Evolutionary conservation across 441 rosid genomes (phyloP).

Genomic region (Omphalea diandra): DNA sequence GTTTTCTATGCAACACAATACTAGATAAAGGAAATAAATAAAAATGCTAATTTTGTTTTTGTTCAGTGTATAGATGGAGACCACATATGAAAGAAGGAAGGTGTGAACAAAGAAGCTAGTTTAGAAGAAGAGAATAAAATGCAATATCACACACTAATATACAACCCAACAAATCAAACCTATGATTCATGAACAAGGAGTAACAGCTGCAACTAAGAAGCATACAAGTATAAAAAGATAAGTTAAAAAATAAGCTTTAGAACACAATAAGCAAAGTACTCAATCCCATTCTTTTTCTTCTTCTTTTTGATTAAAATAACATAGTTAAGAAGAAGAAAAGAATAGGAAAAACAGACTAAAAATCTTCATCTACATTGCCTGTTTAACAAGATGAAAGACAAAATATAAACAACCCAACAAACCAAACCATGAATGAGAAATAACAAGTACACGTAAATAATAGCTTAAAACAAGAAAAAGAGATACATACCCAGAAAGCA

Average conservation of each 20-base stretch:
- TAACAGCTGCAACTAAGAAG: no score
- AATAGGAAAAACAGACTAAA: neutral
- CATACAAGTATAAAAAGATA: no score
- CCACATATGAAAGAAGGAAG: neutral
- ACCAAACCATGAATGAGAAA: neutral
- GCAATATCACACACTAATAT: no score
- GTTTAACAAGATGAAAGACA: neutral
- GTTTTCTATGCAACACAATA: neutral
- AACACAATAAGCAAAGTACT: no score
- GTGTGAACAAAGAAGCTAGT: neutral
- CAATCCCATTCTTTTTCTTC: no score
- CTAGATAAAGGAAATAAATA: neutral
- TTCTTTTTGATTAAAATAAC: no score
- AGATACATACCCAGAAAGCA: slow-evolving; percentile 21
- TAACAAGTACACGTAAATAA: neutral
- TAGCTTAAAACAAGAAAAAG: neutral
- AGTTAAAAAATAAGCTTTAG: no score
- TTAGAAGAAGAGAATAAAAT: no score
- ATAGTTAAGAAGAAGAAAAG: no score
- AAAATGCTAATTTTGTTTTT: neutral
- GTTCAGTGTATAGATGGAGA: neutral
- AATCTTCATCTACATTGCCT: neutral
- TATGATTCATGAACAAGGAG: no score
- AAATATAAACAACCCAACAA: neutral
- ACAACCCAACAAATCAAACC: no score